Evolutionary conservation across 192 early-diverging fungal genomes (phyloP).

Genomic region (Coemansia reversa): DNA sequence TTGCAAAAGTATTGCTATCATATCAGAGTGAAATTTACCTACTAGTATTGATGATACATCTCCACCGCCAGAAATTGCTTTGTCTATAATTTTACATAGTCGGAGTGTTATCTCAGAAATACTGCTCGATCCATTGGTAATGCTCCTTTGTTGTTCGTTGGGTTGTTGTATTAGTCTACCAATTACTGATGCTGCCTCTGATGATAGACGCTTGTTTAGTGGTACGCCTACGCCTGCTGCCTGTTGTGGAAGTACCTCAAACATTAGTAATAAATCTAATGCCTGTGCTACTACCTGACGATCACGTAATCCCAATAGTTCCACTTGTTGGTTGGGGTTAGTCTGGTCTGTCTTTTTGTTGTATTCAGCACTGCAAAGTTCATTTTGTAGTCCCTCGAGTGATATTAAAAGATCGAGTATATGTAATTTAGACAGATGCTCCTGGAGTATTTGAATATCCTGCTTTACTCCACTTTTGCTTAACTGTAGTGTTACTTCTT

Average conservation of each 20-base stretch:
- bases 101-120: conserved; percentile 7
- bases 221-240: conserved; percentile 65
- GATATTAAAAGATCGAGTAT: conserved; percentile 6
- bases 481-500: conserved; percentile 19
- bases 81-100: conserved; percentile 19
- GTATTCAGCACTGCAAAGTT: conserved; percentile 3
- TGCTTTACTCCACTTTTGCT: conserved; percentile 42
- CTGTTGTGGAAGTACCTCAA: conserved; percentile 63
- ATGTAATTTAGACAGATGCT: conserved; percentile 10
- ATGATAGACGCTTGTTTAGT: conserved; percentile 34
- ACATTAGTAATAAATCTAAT: conserved; percentile 35
- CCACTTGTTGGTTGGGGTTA: neutral
- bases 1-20: conserved; percentile 68
- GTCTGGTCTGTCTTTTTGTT: neutral
- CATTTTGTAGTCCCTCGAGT: conserved; percentile 22
- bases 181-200: conserved; percentile 29
- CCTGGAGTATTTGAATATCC: conserved; percentile 18
- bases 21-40: conserved; percentile 60
- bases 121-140: neutral
- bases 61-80: conserved; percentile 41
- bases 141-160: conserved; percentile 3
- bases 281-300: conserved; percentile 36
- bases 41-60: conserved; percentile 60
- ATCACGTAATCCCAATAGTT: conserved; percentile 35
- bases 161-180: conserved; percentile 6